A percentile compares a stretch with the other conserved stretches of the same genome.
These are phyloP conservation scores for Urtica urens DNA, from an alignment of 306 rosid genomes.

Conservation along the genomic window DNA sequence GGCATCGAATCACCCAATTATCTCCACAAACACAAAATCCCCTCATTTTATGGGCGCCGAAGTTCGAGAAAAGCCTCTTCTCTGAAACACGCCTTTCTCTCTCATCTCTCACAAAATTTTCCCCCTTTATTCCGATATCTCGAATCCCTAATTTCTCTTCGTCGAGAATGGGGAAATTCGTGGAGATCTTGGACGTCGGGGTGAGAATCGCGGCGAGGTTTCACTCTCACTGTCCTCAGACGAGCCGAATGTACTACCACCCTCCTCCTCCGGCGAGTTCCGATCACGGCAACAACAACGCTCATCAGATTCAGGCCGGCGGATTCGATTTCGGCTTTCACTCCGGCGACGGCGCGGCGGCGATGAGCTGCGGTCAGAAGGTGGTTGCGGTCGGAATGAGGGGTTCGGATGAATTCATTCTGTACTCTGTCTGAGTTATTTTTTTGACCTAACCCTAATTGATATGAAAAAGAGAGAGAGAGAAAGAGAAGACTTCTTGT, in stretches of 20 bases:
- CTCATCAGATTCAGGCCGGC: slow-evolving; percentile 2
- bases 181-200: slow-evolving; percentile 47
- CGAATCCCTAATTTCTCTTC: background rate
- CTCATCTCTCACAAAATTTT: background rate
- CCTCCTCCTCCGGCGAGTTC: slow-evolving; percentile 32
- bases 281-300: slow-evolving; percentile 17
- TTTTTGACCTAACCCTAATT: no score
- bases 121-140: background rate
- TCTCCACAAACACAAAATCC: background rate
- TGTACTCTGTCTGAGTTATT: slow-evolving; percentile 37
- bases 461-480: no score
- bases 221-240: slow-evolving; percentile 57
- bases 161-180: slow-evolving; percentile 37
- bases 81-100: background rate
- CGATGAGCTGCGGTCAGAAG: slow-evolving; percentile 22
- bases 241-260: slow-evolving; percentile 57
- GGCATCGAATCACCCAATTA: no score
- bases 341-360: background rate
- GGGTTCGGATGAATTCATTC: slow-evolving; percentile 28
- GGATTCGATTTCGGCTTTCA: background rate
- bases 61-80: slow-evolving; percentile 1
- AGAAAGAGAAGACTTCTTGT: no score
- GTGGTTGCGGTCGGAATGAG: slow-evolving; percentile 3
- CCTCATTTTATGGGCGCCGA: slow-evolving; percentile 2
- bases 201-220: slow-evolving; percentile 39